Percentiles rank a stretch among this genome's conserved stretches.
phyloP scores from a whole-genome alignment of 2,329 filamentous ascomycete species.

The Drechslerella dactyloides region DNA sequence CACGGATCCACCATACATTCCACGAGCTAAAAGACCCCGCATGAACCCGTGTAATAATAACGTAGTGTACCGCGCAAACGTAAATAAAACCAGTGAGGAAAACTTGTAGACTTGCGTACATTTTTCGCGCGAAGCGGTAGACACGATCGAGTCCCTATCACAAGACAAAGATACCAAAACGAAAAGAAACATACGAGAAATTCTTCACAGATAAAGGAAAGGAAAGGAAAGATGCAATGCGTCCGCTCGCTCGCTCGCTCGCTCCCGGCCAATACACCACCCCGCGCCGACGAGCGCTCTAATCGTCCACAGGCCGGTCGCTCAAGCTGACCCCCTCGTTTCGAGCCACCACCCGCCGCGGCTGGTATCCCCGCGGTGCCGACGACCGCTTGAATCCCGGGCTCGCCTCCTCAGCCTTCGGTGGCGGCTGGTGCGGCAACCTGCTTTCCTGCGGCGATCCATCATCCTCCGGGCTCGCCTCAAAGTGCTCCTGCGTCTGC shows the following conservation, averaged over 20 bases:
- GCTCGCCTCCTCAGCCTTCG: conserved; percentile 53
- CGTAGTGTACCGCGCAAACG: too few species aligned
- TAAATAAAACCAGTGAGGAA: too few species aligned
- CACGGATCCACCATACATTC: too few species aligned
- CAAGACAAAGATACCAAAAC: not conserved
- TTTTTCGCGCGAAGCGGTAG: not conserved
- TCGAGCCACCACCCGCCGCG: conserved; percentile 23
- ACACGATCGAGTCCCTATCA: not conserved
- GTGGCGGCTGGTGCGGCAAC: conserved; percentile 42
- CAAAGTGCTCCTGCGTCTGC: conserved; percentile 55
- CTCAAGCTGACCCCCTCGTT: conserved; percentile 69
- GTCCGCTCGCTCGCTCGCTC: not conserved
- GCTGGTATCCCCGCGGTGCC: conserved; percentile 51
- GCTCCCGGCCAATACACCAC: not conserved
- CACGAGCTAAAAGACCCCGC: too few species aligned
- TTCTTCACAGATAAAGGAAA: conserved; percentile 1
- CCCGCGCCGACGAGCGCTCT: conserved; percentile 48
- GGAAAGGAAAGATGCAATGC: not conserved
- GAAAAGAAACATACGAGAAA: not conserved
- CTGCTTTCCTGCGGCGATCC: conserved; percentile 59
- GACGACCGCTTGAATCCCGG: conserved; percentile 33
- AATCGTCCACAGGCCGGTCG: conserved; percentile 81
- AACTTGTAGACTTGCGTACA: too few species aligned
- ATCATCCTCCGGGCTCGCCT: conserved; percentile 52
- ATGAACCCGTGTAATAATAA: too few species aligned